Evolutionary conservation across 2,329 filamentous ascomycete species (phyloP), one percentile per base, ranked within the genome.

Genomic region (Exophiala sp.): DNA sequence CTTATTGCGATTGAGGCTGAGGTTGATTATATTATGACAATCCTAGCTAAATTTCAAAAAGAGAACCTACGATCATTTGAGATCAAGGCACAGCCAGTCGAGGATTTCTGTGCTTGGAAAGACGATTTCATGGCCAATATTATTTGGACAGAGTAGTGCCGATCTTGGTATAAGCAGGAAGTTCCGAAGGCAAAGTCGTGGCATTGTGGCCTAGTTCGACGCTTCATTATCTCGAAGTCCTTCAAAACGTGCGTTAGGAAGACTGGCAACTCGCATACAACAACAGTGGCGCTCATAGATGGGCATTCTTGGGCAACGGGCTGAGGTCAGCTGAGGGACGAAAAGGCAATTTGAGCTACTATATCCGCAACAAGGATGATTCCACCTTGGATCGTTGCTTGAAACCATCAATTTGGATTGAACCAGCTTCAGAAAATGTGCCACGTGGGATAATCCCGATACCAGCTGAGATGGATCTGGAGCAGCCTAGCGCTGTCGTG

Each of bases 1-100:
- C 60, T 38, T 52, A 74, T 76, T 0, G 73, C 70, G 0, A 73
- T 78, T 11, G 78, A 83, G 58, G 60, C 79, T 0, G 81, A 85
- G 61, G 80, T 79, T 2, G 69, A 77, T 0, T 84, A 78, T 78
- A 47, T 55, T 5, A 14, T 48, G 11, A 18, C 34, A 7, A n/a
- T 42, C 6, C 44, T 57, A 12, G 38, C 59, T 33, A 8, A 20
- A 18, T 47, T 34, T n/a, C 32, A 32, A 18, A 54, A 39, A 16
- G 21, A 54, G 6, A 48, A 52, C 20, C 49, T 60, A 29, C 16
- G 53, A 68, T 0, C 11, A 32, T 47, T 50, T 36, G 24, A 43
- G 8, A 50, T 44, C 2, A 55, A 52, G 33, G 24, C 20, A 8
- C 49, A 46, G 29, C 54, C 52, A 16, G 61, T 66, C 12, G 50